phyloP scores from a whole-genome alignment of 2,329 filamentous ascomycete genomes.

The Xylariaceae sp. region DNA sequence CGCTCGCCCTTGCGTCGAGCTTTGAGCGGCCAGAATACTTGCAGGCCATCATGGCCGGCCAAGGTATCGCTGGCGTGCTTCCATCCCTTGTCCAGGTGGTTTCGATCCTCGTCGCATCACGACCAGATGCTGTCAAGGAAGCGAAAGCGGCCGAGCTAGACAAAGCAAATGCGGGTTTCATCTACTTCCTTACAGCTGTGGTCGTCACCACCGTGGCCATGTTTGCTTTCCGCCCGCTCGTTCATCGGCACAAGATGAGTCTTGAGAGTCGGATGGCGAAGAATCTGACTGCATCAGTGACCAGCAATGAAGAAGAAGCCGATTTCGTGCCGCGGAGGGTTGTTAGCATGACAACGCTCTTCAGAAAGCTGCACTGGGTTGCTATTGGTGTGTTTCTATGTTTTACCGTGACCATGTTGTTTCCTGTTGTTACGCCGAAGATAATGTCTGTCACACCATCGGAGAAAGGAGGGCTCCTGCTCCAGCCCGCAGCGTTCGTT shows the following conservation, averaged over 20 bases:
- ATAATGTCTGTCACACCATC: conserved; percentile 45
- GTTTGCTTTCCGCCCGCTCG: conserved; percentile 67
- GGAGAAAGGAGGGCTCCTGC: conserved; percentile 49
- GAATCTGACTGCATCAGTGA: conserved; percentile 46
- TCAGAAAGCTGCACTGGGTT: conserved; percentile 74
- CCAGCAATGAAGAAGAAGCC: conserved; percentile 48
- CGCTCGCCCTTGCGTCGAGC: conserved; percentile 83
- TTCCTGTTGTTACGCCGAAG: conserved; percentile 81
- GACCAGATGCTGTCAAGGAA: conserved; percentile 34
- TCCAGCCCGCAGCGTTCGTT: conserved; percentile 75
- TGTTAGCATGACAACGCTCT: conserved; percentile 56
- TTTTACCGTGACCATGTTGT: conserved; percentile 86
- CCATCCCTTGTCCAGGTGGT: conserved; percentile 78
- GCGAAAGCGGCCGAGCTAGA: conserved; percentile 25
- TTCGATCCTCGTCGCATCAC: conserved; percentile 63
- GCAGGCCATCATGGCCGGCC: conserved; percentile 92
- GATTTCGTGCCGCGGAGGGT: conserved; percentile 47
- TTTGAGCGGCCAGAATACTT: conserved; percentile 87
- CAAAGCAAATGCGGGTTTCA: conserved; percentile 66
- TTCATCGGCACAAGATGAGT: conserved; percentile 54
- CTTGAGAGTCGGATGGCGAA: conserved; percentile 45
- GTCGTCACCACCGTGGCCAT: conserved; percentile 65
- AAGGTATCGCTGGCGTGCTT: conserved; percentile 85
- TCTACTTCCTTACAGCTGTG: conserved; percentile 88
- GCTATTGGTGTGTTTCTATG: conserved; percentile 72